phyloP scores from a whole-genome alignment of 768 basidiomycete genomes.

The Pleurotus tuber-regium region DNA sequence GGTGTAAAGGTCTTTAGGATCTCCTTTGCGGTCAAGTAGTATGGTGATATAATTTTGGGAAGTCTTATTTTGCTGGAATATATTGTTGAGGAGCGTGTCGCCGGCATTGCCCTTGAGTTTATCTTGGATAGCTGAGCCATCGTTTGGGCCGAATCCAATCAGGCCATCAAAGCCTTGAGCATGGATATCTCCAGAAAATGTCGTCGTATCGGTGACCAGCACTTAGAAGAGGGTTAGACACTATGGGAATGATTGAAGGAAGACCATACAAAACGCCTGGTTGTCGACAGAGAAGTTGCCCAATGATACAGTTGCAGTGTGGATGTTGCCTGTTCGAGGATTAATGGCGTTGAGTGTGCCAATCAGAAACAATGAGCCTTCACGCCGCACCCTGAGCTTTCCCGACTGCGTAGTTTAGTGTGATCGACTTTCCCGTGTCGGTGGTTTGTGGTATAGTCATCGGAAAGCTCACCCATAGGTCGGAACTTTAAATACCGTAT shows the following conservation, averaged over 20 bases:
- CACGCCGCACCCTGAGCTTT: conserved; percentile 48
- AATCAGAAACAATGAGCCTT: conserved; percentile 9
- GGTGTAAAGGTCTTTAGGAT: conserved; percentile 45
- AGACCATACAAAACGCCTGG: conserved; percentile 65
- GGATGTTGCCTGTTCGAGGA: conserved; percentile 47
- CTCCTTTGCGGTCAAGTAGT: conserved; percentile 59
- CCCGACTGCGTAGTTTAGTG: conserved; percentile 69
- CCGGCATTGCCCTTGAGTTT: conserved; percentile 45
- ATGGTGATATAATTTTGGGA: conserved; percentile 66
- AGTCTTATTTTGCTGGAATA: conserved; percentile 59
- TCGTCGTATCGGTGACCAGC: conserved; percentile 57
- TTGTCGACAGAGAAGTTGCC: conserved; percentile 56
- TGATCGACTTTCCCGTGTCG: conserved; percentile 54
- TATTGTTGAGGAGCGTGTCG: conserved; percentile 59
- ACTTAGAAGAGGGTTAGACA: conserved; percentile 48
- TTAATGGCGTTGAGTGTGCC: too few relatives aligned
- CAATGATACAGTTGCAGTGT: conserved; percentile 50
- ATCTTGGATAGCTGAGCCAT: conserved; percentile 61
- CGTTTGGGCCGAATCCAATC: conserved; percentile 76
- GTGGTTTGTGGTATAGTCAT: conserved; percentile 44
- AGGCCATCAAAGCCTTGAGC: conserved; percentile 68
- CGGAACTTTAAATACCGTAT: conserved; percentile 64
- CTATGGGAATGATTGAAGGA: background rate
- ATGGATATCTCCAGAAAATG: conserved; percentile 60
- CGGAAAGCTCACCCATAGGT: conserved; percentile 67